phyloP scores from a whole-genome alignment of 768 basidiomycete genomes.

The Podaxis sp. region DNA sequence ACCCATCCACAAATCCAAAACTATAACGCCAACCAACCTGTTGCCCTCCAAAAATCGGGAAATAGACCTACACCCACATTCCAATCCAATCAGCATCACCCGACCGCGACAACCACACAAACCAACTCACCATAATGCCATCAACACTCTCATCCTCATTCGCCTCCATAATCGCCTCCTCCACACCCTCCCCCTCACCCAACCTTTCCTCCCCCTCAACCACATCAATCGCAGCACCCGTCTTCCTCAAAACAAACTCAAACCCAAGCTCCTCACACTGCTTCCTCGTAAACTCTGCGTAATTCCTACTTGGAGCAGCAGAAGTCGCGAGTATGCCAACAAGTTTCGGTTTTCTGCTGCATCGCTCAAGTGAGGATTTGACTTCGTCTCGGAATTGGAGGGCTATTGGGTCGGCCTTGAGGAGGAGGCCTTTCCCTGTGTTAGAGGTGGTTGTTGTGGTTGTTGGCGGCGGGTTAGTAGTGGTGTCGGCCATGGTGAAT shows the following conservation, averaged over 20 bases:
- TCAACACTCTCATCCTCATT: slow-evolving; percentile 85
- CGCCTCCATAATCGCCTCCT: slow-evolving; percentile 94
- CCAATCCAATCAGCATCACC: neutral
- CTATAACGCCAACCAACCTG: slow-evolving; percentile 56
- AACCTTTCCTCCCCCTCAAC: slow-evolving; percentile 80
- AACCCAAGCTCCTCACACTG: slow-evolving; percentile 90
- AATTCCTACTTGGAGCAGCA: slow-evolving; percentile 74
- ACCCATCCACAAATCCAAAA: neutral
- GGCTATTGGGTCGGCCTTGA: slow-evolving; percentile 79
- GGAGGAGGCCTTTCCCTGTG: slow-evolving; percentile 61
- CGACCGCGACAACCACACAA: slow-evolving; percentile 14
- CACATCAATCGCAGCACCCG: slow-evolving; percentile 61
- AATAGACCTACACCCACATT: slow-evolving; percentile 74
- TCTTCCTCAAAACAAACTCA: slow-evolving; percentile 75
- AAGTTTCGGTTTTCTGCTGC: slow-evolving; percentile 60
- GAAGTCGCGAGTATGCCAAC: slow-evolving; percentile 91
- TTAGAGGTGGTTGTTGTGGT: slow-evolving; percentile 8
- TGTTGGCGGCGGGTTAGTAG: neutral
- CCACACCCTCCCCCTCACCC: slow-evolving; percentile 85
- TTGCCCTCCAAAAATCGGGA: slow-evolving; percentile 89
- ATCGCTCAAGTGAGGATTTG: slow-evolving; percentile 34
- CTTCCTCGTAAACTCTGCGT: slow-evolving; percentile 89
- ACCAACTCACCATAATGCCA: slow-evolving; percentile 85
- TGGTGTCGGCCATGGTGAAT: neutral
- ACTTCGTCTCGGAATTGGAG: slow-evolving; percentile 72